Base-by-base conservation (phyloP, 108 stramenopile genomes). In the Skeletonema marinoi region DNA sequence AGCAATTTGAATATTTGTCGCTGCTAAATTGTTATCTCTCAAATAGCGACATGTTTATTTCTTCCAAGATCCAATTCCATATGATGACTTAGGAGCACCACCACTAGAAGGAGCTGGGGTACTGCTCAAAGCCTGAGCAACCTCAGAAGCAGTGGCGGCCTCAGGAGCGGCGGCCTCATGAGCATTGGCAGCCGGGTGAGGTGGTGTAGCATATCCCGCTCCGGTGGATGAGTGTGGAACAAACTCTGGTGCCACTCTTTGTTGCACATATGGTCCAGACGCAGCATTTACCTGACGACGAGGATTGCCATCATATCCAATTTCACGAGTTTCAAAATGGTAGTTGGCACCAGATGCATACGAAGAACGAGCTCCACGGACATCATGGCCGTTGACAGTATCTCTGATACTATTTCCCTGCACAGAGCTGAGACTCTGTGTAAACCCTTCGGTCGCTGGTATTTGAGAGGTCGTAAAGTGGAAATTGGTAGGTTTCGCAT, bases 141-240 rank as follows among this genome's bases (percentile, higher is more conserved):
- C 54, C 25, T 56, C 21, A 56, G 54, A 4, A 56, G 54, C 66
- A 42, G 42, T 66, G 39, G 35, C 42, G 41, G 17, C 21, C 10
- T 10, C 11, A 35, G 11, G 65, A 4, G 36, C 65, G 39, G 35
- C 42, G 41, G 17, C 21, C 10, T 10, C 11, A 35, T 9, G 65
- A 4, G 36, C 65, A 25, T 25, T 25, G 25, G 25, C 25, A 6
- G 30, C 8, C 33, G 30, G 17, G 19, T 3, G 16, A 32, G 32
- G 31, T 21, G 30, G 32, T n/a, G 13, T 0, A 3, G 6, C 59
- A 60, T 59, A 30, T 32, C 71, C 71, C 12, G 71, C 71, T 21
- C 71, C 71, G 29, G 71, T 72, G 4, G 71, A 72, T 17, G 71
- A 72, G 60, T 72, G 71, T 38, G 71, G 60, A n/a, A 72, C 39